phyloP scores from a whole-genome alignment of 2,329 filamentous ascomycete species.

The Scytalidium sp. region DNA sequence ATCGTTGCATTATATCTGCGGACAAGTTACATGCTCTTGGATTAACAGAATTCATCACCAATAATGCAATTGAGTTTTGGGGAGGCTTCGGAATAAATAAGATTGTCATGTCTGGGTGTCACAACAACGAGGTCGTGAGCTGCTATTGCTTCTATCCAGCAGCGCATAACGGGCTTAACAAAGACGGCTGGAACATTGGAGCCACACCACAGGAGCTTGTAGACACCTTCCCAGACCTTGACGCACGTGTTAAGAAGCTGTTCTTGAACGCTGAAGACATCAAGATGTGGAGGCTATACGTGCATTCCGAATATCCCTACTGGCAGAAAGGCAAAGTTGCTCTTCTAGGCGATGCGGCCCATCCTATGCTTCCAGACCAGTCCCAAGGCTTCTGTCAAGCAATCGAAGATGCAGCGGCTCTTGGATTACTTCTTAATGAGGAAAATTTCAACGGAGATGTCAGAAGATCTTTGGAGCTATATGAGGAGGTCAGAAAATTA shows the following conservation, averaged over 20 bases:
- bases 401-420: slow-evolving; percentile 34
- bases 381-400: slow-evolving; percentile 56
- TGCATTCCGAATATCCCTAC: slow-evolving; percentile 59
- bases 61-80: slow-evolving; percentile 27
- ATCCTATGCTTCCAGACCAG: slow-evolving; percentile 68
- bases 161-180: slow-evolving; percentile 16
- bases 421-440: slow-evolving; percentile 29
- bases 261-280: slow-evolving; percentile 44
- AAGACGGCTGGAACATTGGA: slow-evolving; percentile 23
- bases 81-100: slow-evolving; percentile 36
- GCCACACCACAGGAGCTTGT: slow-evolving; percentile 10
- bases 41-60: slow-evolving; percentile 17
- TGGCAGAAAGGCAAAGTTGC: slow-evolving; percentile 48
- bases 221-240: slow-evolving; percentile 12
- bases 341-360: slow-evolving; percentile 63
- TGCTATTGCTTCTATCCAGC: slow-evolving; percentile 37
- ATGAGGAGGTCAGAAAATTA: slow-evolving; percentile 49
- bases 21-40: slow-evolving; percentile 19
- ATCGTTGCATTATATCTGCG: slow-evolving; percentile 31
- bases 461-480: slow-evolving; percentile 40
- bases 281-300: slow-evolving; percentile 8
- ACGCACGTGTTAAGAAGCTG: slow-evolving; percentile 15
- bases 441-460: slow-evolving; percentile 42
- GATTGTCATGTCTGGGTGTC: slow-evolving; percentile 37
- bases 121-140: slow-evolving; percentile 31